These are phyloP conservation scores for Trichothecium sympodiale DNA, from an alignment of 2,329 filamentous ascomycete genomes.

Conservation along the genomic window DNA sequence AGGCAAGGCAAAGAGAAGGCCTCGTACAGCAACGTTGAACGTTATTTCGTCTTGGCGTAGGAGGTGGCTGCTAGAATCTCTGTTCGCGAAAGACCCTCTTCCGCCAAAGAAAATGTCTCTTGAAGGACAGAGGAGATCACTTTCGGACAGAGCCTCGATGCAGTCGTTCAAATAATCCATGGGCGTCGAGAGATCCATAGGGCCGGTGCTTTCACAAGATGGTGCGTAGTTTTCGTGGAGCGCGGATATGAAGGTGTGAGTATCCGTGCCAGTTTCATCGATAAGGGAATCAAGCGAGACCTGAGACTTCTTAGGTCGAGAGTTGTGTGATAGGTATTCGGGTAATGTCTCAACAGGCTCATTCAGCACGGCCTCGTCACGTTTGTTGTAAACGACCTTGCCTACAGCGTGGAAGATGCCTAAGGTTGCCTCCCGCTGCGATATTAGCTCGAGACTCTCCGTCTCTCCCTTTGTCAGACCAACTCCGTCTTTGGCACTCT, in stretches of 20 bases:
- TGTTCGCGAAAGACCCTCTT: slow-evolving; percentile 39
- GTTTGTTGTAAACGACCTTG: slow-evolving; percentile 94
- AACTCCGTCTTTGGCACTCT: slow-evolving; percentile 41
- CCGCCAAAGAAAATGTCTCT: slow-evolving; percentile 57
- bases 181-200: slow-evolving; percentile 44
- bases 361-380: slow-evolving; percentile 42
- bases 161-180: slow-evolving; percentile 76
- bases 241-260: slow-evolving; percentile 77
- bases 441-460: slow-evolving; percentile 70
- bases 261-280: slow-evolving; percentile 88
- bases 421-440: slow-evolving; percentile 77
- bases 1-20: slow-evolving; percentile 75
- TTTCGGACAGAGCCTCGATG: slow-evolving; percentile 75
- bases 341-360: slow-evolving; percentile 45
- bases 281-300: slow-evolving; percentile 67
- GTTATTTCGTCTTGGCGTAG: slow-evolving; percentile 88
- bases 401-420: slow-evolving; percentile 95
- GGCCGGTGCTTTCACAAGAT: slow-evolving; percentile 57
- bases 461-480: slow-evolving; percentile 65
- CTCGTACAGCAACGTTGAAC: slow-evolving; percentile 82
- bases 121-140: slow-evolving; percentile 72
- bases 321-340: slow-evolving; percentile 42
- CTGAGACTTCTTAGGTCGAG: slow-evolving; percentile 51
- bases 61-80: slow-evolving; percentile 56
- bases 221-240: slow-evolving; percentile 88